Evolutionary conservation across 75 land plant genomes (phyloP).

Genomic region (Larix kaempferi): DNA sequence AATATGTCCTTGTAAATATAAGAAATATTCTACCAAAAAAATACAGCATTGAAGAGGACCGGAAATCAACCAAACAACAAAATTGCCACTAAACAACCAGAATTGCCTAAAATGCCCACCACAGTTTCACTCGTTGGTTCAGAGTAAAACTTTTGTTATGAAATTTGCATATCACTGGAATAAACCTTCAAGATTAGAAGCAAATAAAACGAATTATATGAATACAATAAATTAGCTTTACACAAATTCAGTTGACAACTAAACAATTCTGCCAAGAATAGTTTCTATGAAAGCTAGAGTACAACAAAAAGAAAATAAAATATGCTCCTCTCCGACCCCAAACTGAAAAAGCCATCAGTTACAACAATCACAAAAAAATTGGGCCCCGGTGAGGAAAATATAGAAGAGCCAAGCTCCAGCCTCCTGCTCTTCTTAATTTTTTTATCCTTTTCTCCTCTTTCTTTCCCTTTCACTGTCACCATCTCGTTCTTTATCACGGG

Average conservation of each 20-base stretch:
- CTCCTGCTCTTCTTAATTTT: not conserved
- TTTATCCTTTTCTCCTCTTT: conserved; percentile 15
- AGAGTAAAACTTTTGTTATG: not conserved
- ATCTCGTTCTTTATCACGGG: conserved; percentile 14
- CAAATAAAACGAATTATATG: not conserved
- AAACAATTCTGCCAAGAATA: not conserved
- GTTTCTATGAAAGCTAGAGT: not conserved
- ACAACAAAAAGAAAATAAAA: not conserved
- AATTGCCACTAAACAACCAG: not conserved
- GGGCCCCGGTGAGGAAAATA: not conserved
- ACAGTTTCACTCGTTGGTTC: not conserved
- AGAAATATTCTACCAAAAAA: no score
- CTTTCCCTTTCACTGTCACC: conserved; percentile 43
- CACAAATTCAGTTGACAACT: not conserved
- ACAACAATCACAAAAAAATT: not conserved
- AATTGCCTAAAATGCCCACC: not conserved
- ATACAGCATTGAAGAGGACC: not conserved
- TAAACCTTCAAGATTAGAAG: not conserved
- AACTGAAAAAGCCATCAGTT: not conserved
- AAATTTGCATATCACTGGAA: not conserved
- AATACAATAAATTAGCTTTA: not conserved
- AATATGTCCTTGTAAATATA: no score
- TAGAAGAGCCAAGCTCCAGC: not conserved
- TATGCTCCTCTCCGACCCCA: not conserved
- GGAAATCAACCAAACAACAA: not conserved